phyloP scores from a whole-genome alignment of 192 early-diverging fungal species.

The Rhizophagus clarus region DNA sequence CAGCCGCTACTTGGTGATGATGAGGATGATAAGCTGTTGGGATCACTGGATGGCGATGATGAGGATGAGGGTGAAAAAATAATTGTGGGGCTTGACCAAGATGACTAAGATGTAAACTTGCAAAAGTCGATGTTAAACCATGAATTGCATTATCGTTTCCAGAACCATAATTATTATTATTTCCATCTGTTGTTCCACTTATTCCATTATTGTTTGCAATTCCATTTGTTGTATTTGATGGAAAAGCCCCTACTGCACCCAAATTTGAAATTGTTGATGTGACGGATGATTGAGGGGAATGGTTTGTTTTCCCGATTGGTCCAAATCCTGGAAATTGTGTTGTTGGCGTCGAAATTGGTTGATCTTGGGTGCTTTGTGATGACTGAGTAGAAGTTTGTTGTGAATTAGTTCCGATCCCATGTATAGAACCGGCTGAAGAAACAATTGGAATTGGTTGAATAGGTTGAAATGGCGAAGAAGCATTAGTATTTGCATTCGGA shows the following conservation, averaged over 20 bases:
- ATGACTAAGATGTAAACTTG: conserved; percentile 27
- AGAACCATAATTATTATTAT: neutral
- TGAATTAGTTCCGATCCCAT: neutral
- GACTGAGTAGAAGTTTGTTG: neutral
- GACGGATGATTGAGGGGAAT: neutral
- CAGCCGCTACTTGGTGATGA: conserved; percentile 34
- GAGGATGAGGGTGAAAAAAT: conserved; percentile 14
- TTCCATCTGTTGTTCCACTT: conserved; percentile 1
- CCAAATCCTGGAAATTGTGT: conserved; percentile 28
- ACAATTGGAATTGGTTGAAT: conserved; percentile 16
- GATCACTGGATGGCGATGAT: conserved; percentile 28
- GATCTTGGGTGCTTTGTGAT: conserved; percentile 9
- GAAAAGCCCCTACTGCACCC: neutral
- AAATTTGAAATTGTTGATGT: conserved; percentile 19
- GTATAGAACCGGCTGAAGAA: neutral
- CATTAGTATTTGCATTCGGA: conserved; percentile 10
- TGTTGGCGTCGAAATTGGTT: neutral
- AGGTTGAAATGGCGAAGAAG: conserved; percentile 19
- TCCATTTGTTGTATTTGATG: conserved; percentile 19
- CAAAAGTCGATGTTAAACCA: conserved; percentile 20
- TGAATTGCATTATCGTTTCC: conserved; percentile 14
- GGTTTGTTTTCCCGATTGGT: conserved; percentile 29
- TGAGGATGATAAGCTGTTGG: conserved; percentile 11
- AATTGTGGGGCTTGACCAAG: conserved; percentile 22
- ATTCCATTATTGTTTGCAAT: neutral